Evolutionary conservation across 257 asterid genomes (phyloP).

Genomic region (Capsicum baccatum): DNA sequence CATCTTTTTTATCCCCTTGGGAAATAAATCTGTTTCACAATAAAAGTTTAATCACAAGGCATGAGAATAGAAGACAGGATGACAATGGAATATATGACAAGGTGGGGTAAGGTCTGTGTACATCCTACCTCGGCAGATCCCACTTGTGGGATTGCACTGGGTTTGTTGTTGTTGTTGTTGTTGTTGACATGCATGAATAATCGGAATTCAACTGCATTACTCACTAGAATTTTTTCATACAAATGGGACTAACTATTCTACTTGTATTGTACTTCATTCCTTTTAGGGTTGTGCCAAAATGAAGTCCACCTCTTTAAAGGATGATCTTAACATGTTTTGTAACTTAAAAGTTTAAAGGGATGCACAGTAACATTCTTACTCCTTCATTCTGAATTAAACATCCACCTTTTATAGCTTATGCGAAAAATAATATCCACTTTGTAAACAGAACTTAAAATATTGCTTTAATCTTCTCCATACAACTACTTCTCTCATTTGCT

Average conservation of each 20-base stretch:
- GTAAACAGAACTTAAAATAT: not conserved
- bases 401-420: not conserved
- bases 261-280: not conserved
- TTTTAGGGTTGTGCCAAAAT: not conserved
- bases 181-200: slow-evolving; percentile 22
- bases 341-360: not conserved
- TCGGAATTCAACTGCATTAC: slow-evolving; percentile 7
- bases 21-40: slow-evolving; percentile 48
- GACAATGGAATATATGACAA: not conserved
- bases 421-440: not conserved
- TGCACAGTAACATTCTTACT: not conserved
- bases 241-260: slow-evolving; percentile 9
- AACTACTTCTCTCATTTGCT: not conserved
- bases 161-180: not conserved
- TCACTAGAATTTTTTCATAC: not conserved
- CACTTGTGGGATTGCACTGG: not conserved
- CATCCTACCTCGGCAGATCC: not conserved
- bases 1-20: slow-evolving; percentile 58
- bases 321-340: not conserved
- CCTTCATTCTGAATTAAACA: not conserved
- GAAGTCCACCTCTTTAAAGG: not conserved
- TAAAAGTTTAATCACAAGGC: slow-evolving; percentile 29
- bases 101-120: not conserved
- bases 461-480: slow-evolving; percentile 14
- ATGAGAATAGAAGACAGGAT: slow-evolving; percentile 5